These are phyloP conservation scores for Chrysopogon serrulatus DNA, from an alignment of 176 grass and related monocot genomes.

Conservation along the genomic window DNA sequence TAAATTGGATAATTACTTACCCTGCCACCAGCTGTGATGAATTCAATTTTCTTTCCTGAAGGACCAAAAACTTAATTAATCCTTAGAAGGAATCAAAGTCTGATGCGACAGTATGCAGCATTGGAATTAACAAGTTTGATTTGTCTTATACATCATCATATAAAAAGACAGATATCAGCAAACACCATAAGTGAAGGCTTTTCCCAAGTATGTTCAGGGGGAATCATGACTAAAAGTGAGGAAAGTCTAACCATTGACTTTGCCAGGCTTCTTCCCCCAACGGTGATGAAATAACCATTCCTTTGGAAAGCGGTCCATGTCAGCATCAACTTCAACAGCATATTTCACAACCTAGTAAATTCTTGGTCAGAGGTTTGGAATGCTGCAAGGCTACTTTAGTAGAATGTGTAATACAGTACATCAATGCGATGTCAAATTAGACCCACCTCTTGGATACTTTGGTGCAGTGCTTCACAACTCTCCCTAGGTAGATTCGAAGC, in stretches of 20 bases:
- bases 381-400: not conserved
- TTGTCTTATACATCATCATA: not conserved
- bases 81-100: not conserved
- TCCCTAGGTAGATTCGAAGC: slow-evolving; percentile 72
- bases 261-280: slow-evolving; percentile 82
- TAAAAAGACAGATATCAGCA: slow-evolving; percentile 5
- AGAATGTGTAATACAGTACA: not conserved
- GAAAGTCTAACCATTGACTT: slow-evolving; percentile 59
- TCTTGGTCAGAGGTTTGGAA: not conserved
- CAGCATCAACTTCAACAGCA: slow-evolving; percentile 84
- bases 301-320: slow-evolving; percentile 60
- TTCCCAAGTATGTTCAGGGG: not conserved
- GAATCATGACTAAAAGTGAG: not conserved
- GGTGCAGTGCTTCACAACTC: slow-evolving; percentile 61
- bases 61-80: slow-evolving; percentile 25
- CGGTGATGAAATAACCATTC: slow-evolving; percentile 93
- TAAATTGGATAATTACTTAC: slow-evolving; percentile 39
- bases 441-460: slow-evolving; percentile 69
- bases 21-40: slow-evolving; percentile 87
- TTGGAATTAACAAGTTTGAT: not conserved
- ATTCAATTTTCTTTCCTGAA: slow-evolving; percentile 95
- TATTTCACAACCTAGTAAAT: slow-evolving; percentile 71
- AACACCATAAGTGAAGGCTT: not conserved
- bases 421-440: not conserved
- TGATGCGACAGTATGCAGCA: not conserved